These are phyloP conservation scores for Colletotrichum melonis DNA, from an alignment of 2,329 filamentous ascomycete genomes.

Conservation along the genomic window DNA sequence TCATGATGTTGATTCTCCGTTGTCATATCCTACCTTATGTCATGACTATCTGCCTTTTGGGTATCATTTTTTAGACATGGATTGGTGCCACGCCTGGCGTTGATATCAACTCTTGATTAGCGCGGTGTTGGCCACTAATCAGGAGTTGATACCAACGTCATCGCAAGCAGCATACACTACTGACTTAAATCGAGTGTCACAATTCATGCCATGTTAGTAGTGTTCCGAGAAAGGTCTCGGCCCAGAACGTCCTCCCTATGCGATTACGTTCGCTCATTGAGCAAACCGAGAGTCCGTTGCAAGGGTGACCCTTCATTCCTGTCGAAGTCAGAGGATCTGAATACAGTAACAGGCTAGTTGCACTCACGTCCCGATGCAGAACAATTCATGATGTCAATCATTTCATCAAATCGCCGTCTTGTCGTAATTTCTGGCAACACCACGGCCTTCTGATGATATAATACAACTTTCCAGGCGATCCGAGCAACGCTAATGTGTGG, in stretches of 20 bases:
- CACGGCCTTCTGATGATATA: neutral
- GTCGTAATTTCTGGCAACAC: neutral
- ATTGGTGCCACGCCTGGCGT: too few relatives aligned
- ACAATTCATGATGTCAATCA: neutral
- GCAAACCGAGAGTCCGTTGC: neutral
- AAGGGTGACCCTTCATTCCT: neutral
- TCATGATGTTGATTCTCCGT: too few relatives aligned
- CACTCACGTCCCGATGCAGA: neutral
- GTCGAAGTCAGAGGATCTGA: neutral
- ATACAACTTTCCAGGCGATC: neutral
- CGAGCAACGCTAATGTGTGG: too few relatives aligned
- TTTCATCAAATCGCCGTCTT: neutral
- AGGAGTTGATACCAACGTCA: too few relatives aligned
- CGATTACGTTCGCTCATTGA: neutral
- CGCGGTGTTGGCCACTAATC: too few relatives aligned
- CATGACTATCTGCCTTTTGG: too few relatives aligned
- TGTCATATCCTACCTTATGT: too few relatives aligned
- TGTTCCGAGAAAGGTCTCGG: neutral
- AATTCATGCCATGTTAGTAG: too few relatives aligned
- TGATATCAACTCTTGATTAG: too few relatives aligned
- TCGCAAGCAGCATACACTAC: too few relatives aligned
- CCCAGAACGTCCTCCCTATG: neutral
- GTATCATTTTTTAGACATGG: too few relatives aligned
- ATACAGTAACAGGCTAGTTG: neutral
- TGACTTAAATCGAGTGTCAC: too few relatives aligned